phyloP scores from a whole-genome alignment of 768 basidiomycete genomes.

The Leccinum olivaceopallidum region DNA sequence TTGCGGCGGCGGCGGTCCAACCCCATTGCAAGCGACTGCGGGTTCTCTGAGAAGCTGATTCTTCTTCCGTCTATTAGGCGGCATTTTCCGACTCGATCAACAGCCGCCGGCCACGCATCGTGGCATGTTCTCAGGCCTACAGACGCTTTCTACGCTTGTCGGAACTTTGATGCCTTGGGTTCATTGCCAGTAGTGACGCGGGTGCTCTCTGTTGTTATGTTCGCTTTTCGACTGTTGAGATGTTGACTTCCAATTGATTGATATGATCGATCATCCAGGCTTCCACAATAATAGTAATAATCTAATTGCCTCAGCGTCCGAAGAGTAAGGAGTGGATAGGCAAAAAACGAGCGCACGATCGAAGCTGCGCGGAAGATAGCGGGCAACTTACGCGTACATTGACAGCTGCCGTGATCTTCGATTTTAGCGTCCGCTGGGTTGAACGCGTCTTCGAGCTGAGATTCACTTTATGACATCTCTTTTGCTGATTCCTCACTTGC shows the following conservation, averaged over 20 bases:
- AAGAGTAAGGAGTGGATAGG: no score
- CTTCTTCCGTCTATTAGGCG: conserved; percentile 5
- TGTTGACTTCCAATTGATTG: not conserved
- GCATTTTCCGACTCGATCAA: conserved; percentile 14
- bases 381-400: no score
- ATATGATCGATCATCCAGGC: not conserved
- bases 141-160: conserved; percentile 27
- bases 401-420: not conserved
- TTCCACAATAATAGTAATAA: not conserved
- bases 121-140: conserved; percentile 11
- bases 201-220: not conserved
- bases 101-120: conserved; percentile 20
- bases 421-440: not conserved
- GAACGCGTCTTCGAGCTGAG: not conserved
- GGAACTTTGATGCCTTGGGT: conserved; percentile 34
- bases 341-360: no score
- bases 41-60: conserved; percentile 13
- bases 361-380: not conserved
- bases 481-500: not conserved
- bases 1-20: not conserved
- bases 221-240: not conserved
- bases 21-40: conserved; percentile 24
- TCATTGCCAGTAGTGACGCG: conserved; percentile 14
- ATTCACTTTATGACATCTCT: not conserved
- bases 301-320: not conserved